Base-by-base conservation (phyloP, 2,329 filamentous ascomycete genomes). In the Aspergillus tanneri region DNA sequence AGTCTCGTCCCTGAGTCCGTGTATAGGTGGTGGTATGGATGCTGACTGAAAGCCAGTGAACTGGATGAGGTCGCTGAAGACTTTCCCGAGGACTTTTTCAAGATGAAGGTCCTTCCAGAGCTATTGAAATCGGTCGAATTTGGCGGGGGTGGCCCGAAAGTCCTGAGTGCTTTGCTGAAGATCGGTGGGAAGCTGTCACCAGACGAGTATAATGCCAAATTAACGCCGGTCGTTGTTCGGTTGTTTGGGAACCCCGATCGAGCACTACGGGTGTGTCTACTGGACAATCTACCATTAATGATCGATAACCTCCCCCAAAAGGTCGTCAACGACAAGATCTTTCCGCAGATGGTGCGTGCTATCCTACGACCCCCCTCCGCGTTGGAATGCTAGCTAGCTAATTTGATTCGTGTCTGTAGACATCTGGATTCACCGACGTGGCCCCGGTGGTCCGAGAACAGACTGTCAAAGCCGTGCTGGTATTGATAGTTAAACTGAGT, bases 61-160 rank as follows among this genome's bases (percentile, higher is more conserved):
- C 80, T 99, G 5, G 90, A 95, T 57, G 80, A 87, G 50, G 79
- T 96, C 4, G 87, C 90, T 0, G 90, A 96, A 57, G 91, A 99
- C 68, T 96, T 97, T 53, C 93, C 93, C 0, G 92, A 96, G 64
- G 93, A 97, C 50, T 99, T 96, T 69, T 96, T 97, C 77, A 95
- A 95, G 66, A 88, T 95, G 80, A 99, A 97, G 64, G 84, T 99
- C 3, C 77, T 99, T 7, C 93, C 93, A 0, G 93, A 99, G 65
- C 76, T 99, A 23, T 79, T 99, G n/a, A 99, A 97, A 66, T 96
- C 91, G 0, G 90, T 97, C n/a, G 93, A 99, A 63, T 99, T 96
- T 68, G 93, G 93, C 6, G 93, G 92, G 9, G 93, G 93, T 22
- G 93, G 93, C 0, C 88, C 92, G 0, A 95, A 95, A 64, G 91